Conservation (phyloP, 345 rosid genomes). For the Murraya paniculata region DNA sequence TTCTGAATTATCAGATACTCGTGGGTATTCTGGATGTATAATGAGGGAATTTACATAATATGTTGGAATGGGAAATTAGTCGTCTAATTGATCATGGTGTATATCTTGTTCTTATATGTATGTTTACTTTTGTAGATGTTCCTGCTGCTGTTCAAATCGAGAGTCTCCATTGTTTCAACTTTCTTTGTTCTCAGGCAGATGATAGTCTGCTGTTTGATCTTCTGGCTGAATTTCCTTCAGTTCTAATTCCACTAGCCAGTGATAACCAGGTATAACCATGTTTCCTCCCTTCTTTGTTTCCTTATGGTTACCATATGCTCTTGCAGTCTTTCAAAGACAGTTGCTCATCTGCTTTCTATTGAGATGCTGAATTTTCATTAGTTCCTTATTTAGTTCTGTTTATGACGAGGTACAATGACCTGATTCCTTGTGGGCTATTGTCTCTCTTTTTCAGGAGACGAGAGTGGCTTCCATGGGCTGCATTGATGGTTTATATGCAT, state of each 20-base stretch:
- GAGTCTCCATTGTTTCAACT: slow-evolving; percentile 66
- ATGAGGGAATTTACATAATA: not conserved
- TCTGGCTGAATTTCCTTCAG: slow-evolving; percentile 61
- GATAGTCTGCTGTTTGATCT: slow-evolving; percentile 52
- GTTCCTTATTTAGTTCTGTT: not conserved
- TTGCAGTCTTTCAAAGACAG: not conserved
- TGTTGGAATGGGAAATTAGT: not conserved
- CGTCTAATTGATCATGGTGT: not conserved
- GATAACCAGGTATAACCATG: slow-evolving; percentile 61
- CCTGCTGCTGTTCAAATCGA: slow-evolving; percentile 57
- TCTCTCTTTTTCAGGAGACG: slow-evolving; percentile 51
- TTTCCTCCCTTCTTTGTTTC: not conserved
- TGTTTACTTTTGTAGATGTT: slow-evolving; percentile 50
- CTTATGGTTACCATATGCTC: not conserved
- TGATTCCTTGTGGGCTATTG: not conserved
- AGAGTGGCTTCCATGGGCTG: slow-evolving; percentile 78
- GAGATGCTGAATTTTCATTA: not conserved
- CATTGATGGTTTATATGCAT: slow-evolving; percentile 53
- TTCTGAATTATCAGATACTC: no score
- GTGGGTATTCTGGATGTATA: no score
- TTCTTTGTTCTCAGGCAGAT: slow-evolving; percentile 59
- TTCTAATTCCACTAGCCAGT: slow-evolving; percentile 72
- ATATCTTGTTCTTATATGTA: slow-evolving; percentile 16
- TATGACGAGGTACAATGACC: not conserved
- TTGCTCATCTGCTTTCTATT: not conserved